These are phyloP conservation scores for Exophiala lecanii-corni DNA, from an alignment of 2,329 filamentous ascomycete genomes.

Conservation along the genomic window DNA sequence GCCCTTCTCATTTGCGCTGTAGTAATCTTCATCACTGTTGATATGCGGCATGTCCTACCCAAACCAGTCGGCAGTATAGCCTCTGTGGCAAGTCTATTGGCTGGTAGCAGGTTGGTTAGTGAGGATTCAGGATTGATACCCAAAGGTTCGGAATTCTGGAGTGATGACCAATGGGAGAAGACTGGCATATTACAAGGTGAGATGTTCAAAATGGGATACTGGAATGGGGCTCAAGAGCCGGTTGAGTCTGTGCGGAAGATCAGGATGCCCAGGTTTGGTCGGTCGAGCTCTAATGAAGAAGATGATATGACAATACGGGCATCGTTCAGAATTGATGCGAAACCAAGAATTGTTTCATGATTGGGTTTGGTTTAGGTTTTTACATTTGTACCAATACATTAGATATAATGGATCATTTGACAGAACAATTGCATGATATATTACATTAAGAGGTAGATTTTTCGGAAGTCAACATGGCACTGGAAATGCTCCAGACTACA, in stretches of 20 bases:
- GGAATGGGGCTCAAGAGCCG: slow-evolving; percentile 17
- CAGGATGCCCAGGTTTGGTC: not conserved
- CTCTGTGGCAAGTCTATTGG: slow-evolving; percentile 19
- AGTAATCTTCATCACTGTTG: slow-evolving; percentile 15
- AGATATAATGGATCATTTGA: too few species aligned
- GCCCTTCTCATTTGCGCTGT: slow-evolving; percentile 16
- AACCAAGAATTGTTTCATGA: not conserved
- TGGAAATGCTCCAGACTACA: too few species aligned
- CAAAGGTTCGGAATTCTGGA: slow-evolving; percentile 18
- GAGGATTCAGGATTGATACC: slow-evolving; percentile 16
- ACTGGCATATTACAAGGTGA: slow-evolving; percentile 18
- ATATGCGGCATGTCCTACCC: slow-evolving; percentile 19
- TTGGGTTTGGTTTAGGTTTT: too few species aligned
- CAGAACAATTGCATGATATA: too few species aligned
- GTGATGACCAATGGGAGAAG: slow-evolving; percentile 19
- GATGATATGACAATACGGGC: not conserved
- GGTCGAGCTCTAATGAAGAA: not conserved
- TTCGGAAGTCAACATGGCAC: too few species aligned
- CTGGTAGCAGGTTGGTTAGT: slow-evolving; percentile 18
- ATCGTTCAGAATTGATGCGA: slow-evolving; percentile 4
- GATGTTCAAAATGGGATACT: slow-evolving; percentile 22
- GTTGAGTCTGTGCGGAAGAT: slow-evolving; percentile 5
- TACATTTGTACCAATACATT: too few species aligned
- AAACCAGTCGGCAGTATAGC: slow-evolving; percentile 19
- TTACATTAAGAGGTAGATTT: too few species aligned